These are phyloP conservation scores for Diplodia corticola DNA, from an alignment of 2,329 filamentous ascomycete species.

Conservation along the genomic window DNA sequence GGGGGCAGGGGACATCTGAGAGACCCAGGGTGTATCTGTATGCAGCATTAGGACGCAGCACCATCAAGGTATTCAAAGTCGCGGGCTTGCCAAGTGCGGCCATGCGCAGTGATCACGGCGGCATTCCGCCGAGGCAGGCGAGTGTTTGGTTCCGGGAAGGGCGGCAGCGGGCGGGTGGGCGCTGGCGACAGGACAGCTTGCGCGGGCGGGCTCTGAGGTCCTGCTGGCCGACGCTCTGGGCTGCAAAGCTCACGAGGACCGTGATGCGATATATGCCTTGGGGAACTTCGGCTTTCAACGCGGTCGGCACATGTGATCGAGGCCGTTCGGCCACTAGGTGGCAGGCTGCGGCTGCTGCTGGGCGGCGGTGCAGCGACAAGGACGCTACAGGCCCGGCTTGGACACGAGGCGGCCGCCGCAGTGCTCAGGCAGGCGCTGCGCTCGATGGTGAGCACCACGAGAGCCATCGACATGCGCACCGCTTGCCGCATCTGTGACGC, in stretches of 20 bases:
- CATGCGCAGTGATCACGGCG: constrained; percentile 31
- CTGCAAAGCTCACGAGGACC: constrained; percentile 12
- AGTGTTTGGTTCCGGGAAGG: constrained; percentile 1
- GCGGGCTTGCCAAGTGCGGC: constrained; percentile 43
- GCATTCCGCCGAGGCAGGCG: constrained; percentile 22
- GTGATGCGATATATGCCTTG: constrained; percentile 13
- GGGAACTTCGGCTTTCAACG: constrained; percentile 6
- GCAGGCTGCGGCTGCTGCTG: background rate
- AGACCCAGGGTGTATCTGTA: constrained; percentile 44
- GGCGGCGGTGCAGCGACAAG: background rate
- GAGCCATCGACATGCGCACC: background rate
- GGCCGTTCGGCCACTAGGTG: background rate
- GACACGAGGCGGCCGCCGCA: background rate
- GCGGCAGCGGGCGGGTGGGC: constrained; percentile 3
- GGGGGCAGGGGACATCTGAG: constrained; percentile 42
- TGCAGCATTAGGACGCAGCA: constrained; percentile 5
- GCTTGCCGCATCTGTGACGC: background rate
- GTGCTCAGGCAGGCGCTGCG: background rate
- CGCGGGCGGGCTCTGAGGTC: constrained; percentile 1
- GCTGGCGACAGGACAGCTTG: constrained; percentile 8
- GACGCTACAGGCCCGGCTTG: background rate
- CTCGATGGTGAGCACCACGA: background rate
- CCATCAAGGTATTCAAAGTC: constrained; percentile 19
- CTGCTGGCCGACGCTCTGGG: constrained; percentile 17
- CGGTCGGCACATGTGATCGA: constrained; percentile 20